These are phyloP conservation scores for Populus hybrid DNA, from an alignment of 441 rosid genomes.

Conservation along the genomic window DNA sequence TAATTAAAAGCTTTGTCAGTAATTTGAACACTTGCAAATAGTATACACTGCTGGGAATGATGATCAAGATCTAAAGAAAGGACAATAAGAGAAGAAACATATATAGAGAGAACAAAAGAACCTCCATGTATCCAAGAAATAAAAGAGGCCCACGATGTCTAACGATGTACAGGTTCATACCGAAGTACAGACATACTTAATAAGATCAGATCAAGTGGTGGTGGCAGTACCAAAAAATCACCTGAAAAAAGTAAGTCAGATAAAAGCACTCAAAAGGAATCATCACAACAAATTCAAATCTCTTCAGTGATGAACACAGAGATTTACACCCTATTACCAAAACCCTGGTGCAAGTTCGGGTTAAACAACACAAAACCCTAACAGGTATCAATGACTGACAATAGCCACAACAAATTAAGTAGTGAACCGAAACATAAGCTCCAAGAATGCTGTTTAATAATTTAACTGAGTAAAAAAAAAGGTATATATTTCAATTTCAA, in stretches of 20 bases:
- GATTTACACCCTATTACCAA: conserved; percentile 11
- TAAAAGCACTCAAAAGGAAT: conserved; percentile 10
- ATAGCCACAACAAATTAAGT: neutral
- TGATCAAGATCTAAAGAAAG: conserved; percentile 4
- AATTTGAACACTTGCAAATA: neutral
- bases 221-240: conserved; percentile 18
- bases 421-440: neutral
- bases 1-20: neutral
- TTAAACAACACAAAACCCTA: conserved; percentile 16
- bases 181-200: conserved; percentile 39
- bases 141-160: conserved; percentile 17
- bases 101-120: neutral
- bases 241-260: conserved; percentile 15
- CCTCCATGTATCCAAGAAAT: conserved; percentile 6
- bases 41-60: neutral
- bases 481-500: neutral
- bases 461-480: neutral
- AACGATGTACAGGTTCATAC: conserved; percentile 11
- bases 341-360: conserved; percentile 13
- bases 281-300: conserved; percentile 2
- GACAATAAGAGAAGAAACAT: neutral
- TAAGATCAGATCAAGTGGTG: conserved; percentile 18
- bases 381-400: neutral
- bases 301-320: conserved; percentile 8
- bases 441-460: neutral